Evolutionary conservation across 73 alveolate species (phyloP).

Genomic region (Halteria grandinella): DNA sequence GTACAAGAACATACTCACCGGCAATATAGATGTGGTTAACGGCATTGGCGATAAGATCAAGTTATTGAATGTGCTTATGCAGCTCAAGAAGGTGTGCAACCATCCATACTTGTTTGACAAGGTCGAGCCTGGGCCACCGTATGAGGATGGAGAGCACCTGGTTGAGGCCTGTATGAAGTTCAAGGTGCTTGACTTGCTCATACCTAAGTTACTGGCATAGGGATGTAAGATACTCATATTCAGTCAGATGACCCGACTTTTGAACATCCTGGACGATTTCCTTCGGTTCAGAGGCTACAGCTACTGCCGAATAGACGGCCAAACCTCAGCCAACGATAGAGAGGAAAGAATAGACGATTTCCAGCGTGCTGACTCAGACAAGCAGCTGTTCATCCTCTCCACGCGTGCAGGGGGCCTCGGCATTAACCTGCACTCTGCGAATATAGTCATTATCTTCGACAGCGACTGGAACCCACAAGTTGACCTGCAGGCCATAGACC

Average conservation of each 20-base stretch:
- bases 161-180: constrained; percentile 92
- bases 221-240: constrained; percentile 94
- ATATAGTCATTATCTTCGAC: constrained; percentile 95
- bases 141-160: constrained; percentile 93
- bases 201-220: constrained; percentile 85
- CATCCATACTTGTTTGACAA: constrained; percentile 98
- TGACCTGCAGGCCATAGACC: constrained; percentile 91
- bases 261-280: constrained; percentile 95
- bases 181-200: constrained; percentile 90
- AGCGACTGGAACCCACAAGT: constrained; percentile 99
- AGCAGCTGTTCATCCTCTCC: constrained; percentile 85
- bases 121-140: constrained; percentile 94
- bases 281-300: constrained; percentile 77
- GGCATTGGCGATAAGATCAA: constrained; percentile 69
- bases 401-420: constrained; percentile 99
- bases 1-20: constrained; percentile 92
- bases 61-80: constrained; percentile 90
- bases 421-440: constrained; percentile 95
- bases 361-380: constrained; percentile 82
- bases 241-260: constrained; percentile 96
- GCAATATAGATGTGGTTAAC: constrained; percentile 88
- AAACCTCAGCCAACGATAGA: constrained; percentile 86
- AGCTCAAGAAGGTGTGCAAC: constrained; percentile 94
- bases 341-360: constrained; percentile 91
- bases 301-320: constrained; percentile 91